Base-by-base conservation (phyloP, 139 green algal species). In the Coelastrella sp. region DNA sequence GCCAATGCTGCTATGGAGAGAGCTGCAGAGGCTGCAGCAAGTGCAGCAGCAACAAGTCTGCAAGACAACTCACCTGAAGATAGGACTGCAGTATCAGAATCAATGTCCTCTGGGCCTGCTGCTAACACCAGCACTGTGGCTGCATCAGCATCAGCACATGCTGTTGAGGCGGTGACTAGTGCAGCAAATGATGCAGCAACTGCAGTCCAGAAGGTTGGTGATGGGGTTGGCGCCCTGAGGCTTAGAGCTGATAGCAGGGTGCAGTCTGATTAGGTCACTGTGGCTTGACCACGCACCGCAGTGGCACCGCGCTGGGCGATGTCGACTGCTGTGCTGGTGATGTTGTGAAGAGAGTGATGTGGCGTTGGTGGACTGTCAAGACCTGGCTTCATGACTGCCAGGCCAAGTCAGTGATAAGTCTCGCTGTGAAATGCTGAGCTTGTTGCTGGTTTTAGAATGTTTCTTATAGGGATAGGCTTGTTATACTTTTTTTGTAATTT, bases 1-100 rank as follows among this genome's bases (percentile, higher is more conserved):
- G n/a, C 71, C 5, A 79, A 79, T 45, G 71, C 71, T 21, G 71
- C 41, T 53, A 79, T 79, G 71, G 71, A 51, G 21, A 53, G 41
- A 27, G 43, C 66, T 30, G 50, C 38, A 3, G 75, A 15, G 27
- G 34, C 23, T 27, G 51, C 25, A 69, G 72, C 45, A 17, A n/a
- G 13, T 17, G 53, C 23, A 27, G 25, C 30, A 37, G 72, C 48
- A 67, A 43, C 19, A n/a, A 43, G 71, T 63, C 45, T 6, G 8
- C 23, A 8, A 8, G 32, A 71, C 7, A 23, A n/a, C 38, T n/a
- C 27, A 71, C 11, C 45, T 57, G 45, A 9, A 57, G 45, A 13
- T 57, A 13, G 45, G 11, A 57, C 11, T 57, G 60, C 15, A n/a
- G n/a, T n/a, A n/a, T n/a, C n/a, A n/a, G n/a, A n/a, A n/a, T n/a